A percentile compares a stretch with the other conserved stretches of the same genome.
These are phyloP conservation scores for Metschnikowia hibisci DNA, from an alignment of 805 yeast genomes.

Conservation along the genomic window DNA sequence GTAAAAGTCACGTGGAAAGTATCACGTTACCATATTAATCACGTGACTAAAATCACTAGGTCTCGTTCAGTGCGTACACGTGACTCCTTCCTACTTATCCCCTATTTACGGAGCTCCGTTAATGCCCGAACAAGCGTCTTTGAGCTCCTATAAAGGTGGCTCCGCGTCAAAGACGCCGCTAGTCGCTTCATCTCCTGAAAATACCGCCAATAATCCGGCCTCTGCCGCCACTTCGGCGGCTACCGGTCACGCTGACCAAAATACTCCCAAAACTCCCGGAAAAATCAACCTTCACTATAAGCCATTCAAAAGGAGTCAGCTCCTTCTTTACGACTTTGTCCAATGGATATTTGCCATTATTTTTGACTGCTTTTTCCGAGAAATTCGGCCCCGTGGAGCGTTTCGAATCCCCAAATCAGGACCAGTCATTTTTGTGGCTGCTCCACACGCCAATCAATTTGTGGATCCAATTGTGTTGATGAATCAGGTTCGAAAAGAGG, in stretches of 20 bases:
- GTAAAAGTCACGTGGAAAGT: no score
- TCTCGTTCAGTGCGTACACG: no score
- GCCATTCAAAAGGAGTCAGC: constrained; percentile 14
- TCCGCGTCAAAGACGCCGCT: neutral
- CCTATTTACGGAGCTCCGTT: neutral
- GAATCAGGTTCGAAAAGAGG: constrained; percentile 69
- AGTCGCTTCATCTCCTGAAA: neutral
- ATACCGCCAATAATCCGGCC: neutral
- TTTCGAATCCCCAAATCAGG: constrained; percentile 66
- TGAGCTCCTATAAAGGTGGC: neutral
- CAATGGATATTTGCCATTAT: constrained; percentile 47
- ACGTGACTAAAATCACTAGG: no score
- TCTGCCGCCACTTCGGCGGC: neutral
- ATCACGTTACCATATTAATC: no score
- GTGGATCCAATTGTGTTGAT: constrained; percentile 77
- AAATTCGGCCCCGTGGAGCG: constrained; percentile 85
- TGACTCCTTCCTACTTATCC: no score
- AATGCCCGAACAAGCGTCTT: neutral
- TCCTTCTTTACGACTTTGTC: constrained; percentile 44
- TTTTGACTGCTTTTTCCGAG: constrained; percentile 76
- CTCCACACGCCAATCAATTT: constrained; percentile 96
- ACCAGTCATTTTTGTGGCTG: constrained; percentile 89
- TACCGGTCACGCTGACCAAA: neutral
- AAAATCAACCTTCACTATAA: constrained; percentile 8
- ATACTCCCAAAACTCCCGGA: neutral